phyloP scores from a whole-genome alignment of 352 stramenopile genomes.

The Globisporangium canariense region DNA sequence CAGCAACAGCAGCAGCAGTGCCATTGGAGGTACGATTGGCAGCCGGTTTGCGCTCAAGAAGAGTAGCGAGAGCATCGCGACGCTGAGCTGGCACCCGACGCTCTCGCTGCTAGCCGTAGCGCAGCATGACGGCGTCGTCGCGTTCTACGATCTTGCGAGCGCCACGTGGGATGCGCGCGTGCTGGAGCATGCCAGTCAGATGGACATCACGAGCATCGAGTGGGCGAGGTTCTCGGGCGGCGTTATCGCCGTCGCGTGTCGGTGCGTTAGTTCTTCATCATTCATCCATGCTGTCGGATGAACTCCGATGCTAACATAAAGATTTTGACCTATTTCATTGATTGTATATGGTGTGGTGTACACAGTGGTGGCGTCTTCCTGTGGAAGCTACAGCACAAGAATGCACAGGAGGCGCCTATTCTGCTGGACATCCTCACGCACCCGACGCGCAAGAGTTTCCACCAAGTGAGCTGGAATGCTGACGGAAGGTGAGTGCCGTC shows the following conservation, averaged over 20 bases:
- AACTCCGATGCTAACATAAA: neutral
- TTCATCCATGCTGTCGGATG: neutral
- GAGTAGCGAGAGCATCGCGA: conserved; percentile 44
- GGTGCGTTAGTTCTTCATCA: conserved; percentile 20
- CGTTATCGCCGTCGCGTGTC: conserved; percentile 59
- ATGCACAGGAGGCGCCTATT: conserved; percentile 32
- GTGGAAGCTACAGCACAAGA: conserved; percentile 59
- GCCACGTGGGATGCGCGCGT: conserved; percentile 59
- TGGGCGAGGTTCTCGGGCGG: conserved; percentile 67
- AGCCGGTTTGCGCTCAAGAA: conserved; percentile 10
- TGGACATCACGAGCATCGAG: conserved; percentile 49
- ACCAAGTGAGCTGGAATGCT: conserved; percentile 63
- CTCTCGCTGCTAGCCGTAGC: conserved; percentile 61
- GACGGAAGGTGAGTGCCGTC: conserved; percentile 41
- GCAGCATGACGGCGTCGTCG: conserved; percentile 61
- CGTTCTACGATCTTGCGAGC: conserved; percentile 56
- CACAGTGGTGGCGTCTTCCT: conserved; percentile 53
- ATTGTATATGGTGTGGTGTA: neutral
- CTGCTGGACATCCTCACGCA: conserved; percentile 61
- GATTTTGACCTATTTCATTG: neutral
- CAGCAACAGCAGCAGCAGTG: neutral
- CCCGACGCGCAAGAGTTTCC: conserved; percentile 42
- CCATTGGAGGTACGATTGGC: neutral
- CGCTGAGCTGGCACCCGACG: conserved; percentile 59
- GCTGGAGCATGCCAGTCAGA: conserved; percentile 57